Evolutionary conservation across 805 yeast species (phyloP), one percentile per base, ranked within the genome.

Genomic region (Tetrapisispora taiwanensis): DNA sequence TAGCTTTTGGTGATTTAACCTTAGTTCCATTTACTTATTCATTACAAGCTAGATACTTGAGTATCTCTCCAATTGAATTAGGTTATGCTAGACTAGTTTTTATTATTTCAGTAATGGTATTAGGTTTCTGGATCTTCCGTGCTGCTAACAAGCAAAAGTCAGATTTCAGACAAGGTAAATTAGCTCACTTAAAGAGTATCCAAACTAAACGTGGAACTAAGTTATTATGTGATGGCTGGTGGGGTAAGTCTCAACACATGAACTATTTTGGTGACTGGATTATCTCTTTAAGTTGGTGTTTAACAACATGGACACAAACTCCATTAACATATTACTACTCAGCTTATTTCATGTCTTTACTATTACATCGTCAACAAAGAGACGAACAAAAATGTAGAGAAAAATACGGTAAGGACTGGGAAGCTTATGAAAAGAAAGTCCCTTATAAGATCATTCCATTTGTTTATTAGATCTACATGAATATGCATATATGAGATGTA

Each of bases 181-280:
- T 88, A 46, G 64, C 72, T 35, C 79, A 85, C 57, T 67, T 87
- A 66, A 74, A 77, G 49, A 79, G 76, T 44, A 84, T 92, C 47
- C 68, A 75, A 50, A 82, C 97, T 0, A 69, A 73, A 27, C 76
- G 83, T 14, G 95, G 95, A 1, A 81, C 95, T 22, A 84, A 77
- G 57, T 72, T 92, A 50, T 67, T 92, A 37, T 75, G 79, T 44
- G 92, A 87, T 56, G 96, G 97, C 3, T 92, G 97, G 98, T 92
- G 98, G 98, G 84, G 83, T 2, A 62, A 71, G 17, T 79, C 95
- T 7, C 95, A 95, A 52, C 98, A 92, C 62, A 87, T 86, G 59
- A 92, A 92, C 60, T 92, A 92, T 65, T 74, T 89, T 46, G 98
- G 98, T 36, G 98, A 92, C 67, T 87, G 96, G 89, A 60, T 92